These are phyloP conservation scores for Dryadomyces quercivorus DNA, from an alignment of 2,329 filamentous ascomycete species.

Conservation along the genomic window DNA sequence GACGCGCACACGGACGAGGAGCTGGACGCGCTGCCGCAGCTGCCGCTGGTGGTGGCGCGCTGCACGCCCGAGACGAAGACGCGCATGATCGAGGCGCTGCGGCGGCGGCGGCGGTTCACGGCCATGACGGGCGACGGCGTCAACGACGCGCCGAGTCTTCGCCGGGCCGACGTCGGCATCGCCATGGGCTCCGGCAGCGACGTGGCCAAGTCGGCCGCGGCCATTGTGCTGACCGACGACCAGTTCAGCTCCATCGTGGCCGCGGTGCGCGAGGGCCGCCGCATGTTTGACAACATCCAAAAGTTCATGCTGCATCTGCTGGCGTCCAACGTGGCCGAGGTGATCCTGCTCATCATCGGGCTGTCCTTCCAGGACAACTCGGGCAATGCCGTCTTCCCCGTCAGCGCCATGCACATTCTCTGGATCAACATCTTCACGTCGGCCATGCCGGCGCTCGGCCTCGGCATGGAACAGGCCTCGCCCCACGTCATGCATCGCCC, in stretches of 20 bases:
- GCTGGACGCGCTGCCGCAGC: slow-evolving; percentile 61
- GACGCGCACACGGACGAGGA: slow-evolving; percentile 64
- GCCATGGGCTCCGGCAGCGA: slow-evolving; percentile 85
- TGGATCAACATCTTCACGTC: slow-evolving; percentile 95
- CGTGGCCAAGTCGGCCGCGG: slow-evolving; percentile 71
- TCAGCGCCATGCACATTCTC: slow-evolving; percentile 75
- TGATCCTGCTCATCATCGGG: slow-evolving; percentile 68
- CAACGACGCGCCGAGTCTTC: slow-evolving; percentile 74
- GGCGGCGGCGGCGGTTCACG: slow-evolving; percentile 62
- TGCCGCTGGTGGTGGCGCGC: slow-evolving; percentile 72
- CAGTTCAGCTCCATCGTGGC: slow-evolving; percentile 81
- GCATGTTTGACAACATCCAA: slow-evolving; percentile 83
- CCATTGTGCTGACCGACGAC: slow-evolving; percentile 76
- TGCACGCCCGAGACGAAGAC: slow-evolving; percentile 81
- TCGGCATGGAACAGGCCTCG: slow-evolving; percentile 66
- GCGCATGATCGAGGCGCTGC: slow-evolving; percentile 80
- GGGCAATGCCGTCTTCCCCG: slow-evolving; percentile 69
- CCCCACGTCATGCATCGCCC: slow-evolving; percentile 69
- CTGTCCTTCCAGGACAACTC: slow-evolving; percentile 65
- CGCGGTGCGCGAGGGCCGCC: slow-evolving; percentile 69
- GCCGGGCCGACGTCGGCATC: slow-evolving; percentile 73
- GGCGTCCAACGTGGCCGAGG: slow-evolving; percentile 73
- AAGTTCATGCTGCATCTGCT: slow-evolving; percentile 76
- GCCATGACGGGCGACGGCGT: slow-evolving; percentile 87
- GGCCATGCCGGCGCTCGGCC: slow-evolving; percentile 75